Evolutionary conservation across 2,329 filamentous ascomycete genomes (phyloP).

Genomic region (Ciborinia camelliae): DNA sequence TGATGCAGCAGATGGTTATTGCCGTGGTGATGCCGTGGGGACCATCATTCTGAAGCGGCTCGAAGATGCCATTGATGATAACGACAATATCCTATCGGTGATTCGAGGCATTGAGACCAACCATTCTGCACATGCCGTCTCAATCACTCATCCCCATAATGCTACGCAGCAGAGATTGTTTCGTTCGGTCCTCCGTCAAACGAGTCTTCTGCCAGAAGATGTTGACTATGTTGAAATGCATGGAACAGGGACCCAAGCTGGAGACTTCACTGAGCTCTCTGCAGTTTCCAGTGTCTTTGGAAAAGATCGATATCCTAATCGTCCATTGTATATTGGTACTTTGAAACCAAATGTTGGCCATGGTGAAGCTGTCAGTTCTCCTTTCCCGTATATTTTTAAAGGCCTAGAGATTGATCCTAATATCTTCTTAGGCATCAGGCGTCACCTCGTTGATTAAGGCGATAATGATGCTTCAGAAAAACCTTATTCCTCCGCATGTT

Average conservation of each 20-base stretch:
- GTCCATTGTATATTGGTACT: constrained; percentile 24
- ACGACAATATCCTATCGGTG: constrained; percentile 44
- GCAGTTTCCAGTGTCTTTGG: constrained; percentile 21
- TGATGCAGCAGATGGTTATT: constrained; percentile 59
- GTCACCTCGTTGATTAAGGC: constrained; percentile 32
- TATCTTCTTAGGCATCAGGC: constrained; percentile 20
- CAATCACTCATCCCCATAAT: constrained; percentile 45
- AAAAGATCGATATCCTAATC: constrained; percentile 18
- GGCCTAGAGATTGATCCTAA: background rate
- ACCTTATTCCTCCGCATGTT: constrained; percentile 23
- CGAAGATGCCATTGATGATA: constrained; percentile 42
- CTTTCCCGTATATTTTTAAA: background rate
- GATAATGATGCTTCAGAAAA: constrained; percentile 26
- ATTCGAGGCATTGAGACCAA: constrained; percentile 43
- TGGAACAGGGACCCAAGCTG: constrained; percentile 26
- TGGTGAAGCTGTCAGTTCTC: constrained; percentile 18
- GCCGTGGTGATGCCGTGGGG: constrained; percentile 59
- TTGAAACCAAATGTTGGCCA: constrained; percentile 35
- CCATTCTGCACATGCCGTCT: constrained; percentile 45
- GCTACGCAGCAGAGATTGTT: constrained; percentile 40
- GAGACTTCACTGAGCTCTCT: constrained; percentile 25
- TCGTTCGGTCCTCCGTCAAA: constrained; percentile 12
- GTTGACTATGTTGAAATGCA: constrained; percentile 27
- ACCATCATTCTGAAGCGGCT: constrained; percentile 55
- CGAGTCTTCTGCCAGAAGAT: constrained; percentile 26